A percentile compares a stretch with the other conserved stretches of the same genome.
phyloP scores from a whole-genome alignment of 2,329 filamentous ascomycete species.

The Capronia coronata region DNA sequence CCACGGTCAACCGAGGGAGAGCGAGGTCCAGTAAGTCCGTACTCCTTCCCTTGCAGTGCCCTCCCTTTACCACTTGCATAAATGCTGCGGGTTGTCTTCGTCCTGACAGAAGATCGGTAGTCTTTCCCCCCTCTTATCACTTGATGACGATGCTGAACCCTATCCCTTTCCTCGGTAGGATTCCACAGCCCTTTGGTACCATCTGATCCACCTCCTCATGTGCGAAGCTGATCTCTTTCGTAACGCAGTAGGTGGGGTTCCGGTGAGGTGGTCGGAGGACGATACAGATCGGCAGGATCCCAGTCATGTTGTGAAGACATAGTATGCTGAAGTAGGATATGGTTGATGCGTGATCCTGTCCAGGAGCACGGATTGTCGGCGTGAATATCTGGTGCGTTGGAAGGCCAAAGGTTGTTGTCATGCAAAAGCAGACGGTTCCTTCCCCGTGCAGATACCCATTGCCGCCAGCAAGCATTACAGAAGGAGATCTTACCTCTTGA shows the following conservation, averaged over 20 bases:
- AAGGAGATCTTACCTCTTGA: background rate
- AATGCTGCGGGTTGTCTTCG: background rate
- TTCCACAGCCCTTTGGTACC: background rate
- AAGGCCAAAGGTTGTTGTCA: background rate
- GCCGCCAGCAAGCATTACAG: background rate
- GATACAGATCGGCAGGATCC: background rate
- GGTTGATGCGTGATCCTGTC: background rate
- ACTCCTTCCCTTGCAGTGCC: constrained; percentile 12
- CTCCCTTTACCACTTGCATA: constrained; percentile 4
- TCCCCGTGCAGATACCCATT: background rate
- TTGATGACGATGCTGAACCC: background rate
- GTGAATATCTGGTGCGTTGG: background rate
- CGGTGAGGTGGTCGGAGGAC: background rate
- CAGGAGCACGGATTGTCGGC: background rate
- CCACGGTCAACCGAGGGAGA: background rate
- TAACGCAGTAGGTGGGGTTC: background rate
- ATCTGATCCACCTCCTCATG: background rate
- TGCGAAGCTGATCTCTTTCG: background rate
- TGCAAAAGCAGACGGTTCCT: background rate
- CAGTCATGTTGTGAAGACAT: background rate
- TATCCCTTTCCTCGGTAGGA: background rate
- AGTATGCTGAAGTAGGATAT: background rate
- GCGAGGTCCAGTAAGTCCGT: background rate
- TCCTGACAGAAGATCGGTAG: background rate
- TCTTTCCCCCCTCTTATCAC: background rate